These are phyloP conservation scores for Penicillium longicatenatum DNA, from an alignment of 495 filamentous ascomycete species.

Conservation along the genomic window DNA sequence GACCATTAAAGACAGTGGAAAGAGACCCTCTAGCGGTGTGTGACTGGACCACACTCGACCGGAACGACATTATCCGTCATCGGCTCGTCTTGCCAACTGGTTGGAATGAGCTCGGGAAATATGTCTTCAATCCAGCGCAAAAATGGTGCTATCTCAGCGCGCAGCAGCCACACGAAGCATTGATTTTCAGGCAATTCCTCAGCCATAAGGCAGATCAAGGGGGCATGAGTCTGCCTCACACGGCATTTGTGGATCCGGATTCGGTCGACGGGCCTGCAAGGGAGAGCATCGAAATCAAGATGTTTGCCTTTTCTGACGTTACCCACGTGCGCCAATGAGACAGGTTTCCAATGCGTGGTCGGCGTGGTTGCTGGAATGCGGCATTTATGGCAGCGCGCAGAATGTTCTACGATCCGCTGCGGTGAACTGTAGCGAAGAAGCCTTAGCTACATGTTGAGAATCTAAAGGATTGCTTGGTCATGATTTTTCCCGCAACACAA, in stretches of 20 bases:
- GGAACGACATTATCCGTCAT: not conserved
- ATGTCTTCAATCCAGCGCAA: not conserved
- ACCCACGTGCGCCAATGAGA: not conserved
- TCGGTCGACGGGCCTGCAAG: not conserved
- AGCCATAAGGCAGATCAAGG: not conserved
- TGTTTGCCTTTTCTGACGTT: slow-evolving; percentile 4
- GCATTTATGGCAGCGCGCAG: not conserved
- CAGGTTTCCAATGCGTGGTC: not conserved
- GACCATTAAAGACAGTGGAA: not conserved
- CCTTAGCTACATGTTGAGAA: too few species aligned
- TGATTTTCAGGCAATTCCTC: not conserved
- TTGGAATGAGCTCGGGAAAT: not conserved
- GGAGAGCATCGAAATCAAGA: not conserved
- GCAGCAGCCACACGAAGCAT: not conserved
- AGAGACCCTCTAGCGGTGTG: not conserved
- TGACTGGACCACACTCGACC: not conserved
- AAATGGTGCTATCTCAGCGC: not conserved
- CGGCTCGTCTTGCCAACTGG: not conserved
- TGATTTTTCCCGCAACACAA: not conserved
- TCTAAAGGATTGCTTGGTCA: not conserved
- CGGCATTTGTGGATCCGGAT: not conserved
- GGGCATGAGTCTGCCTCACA: not conserved
- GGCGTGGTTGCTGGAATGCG: slow-evolving; percentile 6
- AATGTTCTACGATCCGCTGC: not conserved
- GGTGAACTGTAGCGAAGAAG: not conserved